Base-by-base conservation (phyloP, 1,139 yeast genomes). In the Zygosaccharomyces sapae region DNA sequence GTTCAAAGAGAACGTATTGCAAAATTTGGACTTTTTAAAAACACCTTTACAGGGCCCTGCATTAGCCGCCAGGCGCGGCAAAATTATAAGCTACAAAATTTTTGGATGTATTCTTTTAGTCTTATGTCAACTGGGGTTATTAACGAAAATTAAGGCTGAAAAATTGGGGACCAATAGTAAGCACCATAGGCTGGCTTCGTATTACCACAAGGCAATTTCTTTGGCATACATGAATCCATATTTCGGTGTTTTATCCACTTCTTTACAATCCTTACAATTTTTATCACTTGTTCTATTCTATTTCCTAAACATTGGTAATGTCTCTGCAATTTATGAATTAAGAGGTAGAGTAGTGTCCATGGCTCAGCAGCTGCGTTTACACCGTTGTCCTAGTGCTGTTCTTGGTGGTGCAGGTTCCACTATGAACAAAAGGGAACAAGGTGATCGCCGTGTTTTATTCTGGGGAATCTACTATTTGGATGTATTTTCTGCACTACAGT, bases 311-410 rank as follows among this genome's bases (percentile, higher is more conserved):
- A 78, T 79, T 6, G 95, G 95, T 12, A 89, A 86, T 63, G 76
- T 81, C 35, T 76, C 81, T 10, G 81, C 88, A 1, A 76, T 89
- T 50, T 88, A 87, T 69, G 85, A 83, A 49, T 72, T 84, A 39
- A 73, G 96, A 52, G 90, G 92, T 38, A 72, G 83, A 56, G 82
- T 85, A 5, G 80, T 84, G 4, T 81, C 89, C 24, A 85, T 86
- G 90, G 84, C 92, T 2, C 95, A 86, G 59, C 94, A 89, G 56
- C 70, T 89, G 46, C 79, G 96, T 56, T 72, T 89, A 44, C 95
- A 88, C 62, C 75, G 95, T 55, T 85, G 95, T 67, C 96, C 95
- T 10, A 85, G 90, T 10, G 90, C 94, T 0, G 90, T 88, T 4
- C 68, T 84, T 45, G 77, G 79, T 2, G 72, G 73, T 12, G 73